phyloP scores from a whole-genome alignment of 345 rosid genomes.

The Eucalyptus polyanthemos region DNA sequence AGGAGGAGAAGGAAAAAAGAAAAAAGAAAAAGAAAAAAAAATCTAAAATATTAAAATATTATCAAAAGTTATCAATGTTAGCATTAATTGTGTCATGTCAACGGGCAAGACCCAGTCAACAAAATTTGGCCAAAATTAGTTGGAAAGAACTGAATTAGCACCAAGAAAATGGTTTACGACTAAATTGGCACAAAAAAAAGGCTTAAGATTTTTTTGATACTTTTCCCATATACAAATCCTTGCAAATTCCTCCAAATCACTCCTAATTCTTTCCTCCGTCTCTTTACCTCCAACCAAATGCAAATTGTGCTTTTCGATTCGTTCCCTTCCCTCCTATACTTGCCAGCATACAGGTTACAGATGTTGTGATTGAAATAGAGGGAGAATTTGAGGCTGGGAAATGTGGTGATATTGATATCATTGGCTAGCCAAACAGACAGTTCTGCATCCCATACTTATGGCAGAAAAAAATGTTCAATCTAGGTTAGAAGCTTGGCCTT shows the following conservation, averaged over 20 bases:
- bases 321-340: not conserved
- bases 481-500: not conserved
- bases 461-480: not conserved
- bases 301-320: not conserved
- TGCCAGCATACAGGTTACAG: not conserved
- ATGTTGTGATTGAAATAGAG: not conserved
- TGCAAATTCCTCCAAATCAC: not conserved
- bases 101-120: rapidly evolving
- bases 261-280: not conserved
- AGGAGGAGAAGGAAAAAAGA: no score
- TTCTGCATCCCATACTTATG: not conserved
- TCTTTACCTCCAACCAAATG: not conserved
- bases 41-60: no score
- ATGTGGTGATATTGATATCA: not conserved
- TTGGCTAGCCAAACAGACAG: no score
- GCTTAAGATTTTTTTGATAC: no score
- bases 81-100: rapidly evolving
- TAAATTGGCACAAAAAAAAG: no score
- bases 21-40: no score
- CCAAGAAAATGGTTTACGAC: rapidly evolving
- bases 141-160: rapidly evolving
- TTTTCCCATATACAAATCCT: not conserved
- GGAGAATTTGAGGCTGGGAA: not conserved
- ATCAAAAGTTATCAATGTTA: no score
- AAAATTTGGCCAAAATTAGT: no score